A percentile compares a stretch with the other conserved stretches of the same genome.
Conservation (phyloP, 495 filamentous ascomycete species). For the Extremus antarcticus region DNA sequence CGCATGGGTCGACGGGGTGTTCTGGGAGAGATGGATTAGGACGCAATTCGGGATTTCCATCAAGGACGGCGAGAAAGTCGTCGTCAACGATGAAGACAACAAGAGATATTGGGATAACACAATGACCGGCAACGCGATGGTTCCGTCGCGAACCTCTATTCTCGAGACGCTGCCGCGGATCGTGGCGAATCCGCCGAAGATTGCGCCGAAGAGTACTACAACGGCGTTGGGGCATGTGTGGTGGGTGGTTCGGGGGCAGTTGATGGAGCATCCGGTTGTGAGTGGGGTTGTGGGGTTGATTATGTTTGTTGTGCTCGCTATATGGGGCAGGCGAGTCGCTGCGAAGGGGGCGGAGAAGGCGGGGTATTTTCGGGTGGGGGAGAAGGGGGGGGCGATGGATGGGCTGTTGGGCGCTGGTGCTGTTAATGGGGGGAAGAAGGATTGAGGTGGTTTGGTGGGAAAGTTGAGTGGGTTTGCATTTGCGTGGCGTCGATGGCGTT, state of each 20-base stretch:
- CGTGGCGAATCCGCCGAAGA: conserved; percentile 57
- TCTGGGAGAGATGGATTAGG: conserved; percentile 94
- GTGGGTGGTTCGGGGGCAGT: conserved; percentile 48
- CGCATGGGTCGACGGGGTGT: conserved; percentile 96
- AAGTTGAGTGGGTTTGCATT: neutral
- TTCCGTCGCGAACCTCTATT: conserved; percentile 85
- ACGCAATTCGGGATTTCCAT: conserved; percentile 88
- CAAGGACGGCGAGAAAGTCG: conserved; percentile 74
- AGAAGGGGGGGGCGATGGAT: conserved; percentile 63
- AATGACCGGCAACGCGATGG: conserved; percentile 73
- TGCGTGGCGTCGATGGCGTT: neutral
- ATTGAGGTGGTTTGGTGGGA: conserved; percentile 34
- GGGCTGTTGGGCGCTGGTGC: conserved; percentile 49
- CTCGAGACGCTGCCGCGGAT: conserved; percentile 84
- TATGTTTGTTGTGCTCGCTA: conserved; percentile 37
- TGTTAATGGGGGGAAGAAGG: conserved; percentile 57
- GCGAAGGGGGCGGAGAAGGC: conserved; percentile 26
- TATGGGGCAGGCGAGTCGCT: conserved; percentile 34
- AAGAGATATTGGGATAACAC: conserved; percentile 92
- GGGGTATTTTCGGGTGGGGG: conserved; percentile 44
- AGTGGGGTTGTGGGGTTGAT: conserved; percentile 51
- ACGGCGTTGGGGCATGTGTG: conserved; percentile 25
- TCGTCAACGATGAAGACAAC: conserved; percentile 97
- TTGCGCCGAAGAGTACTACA: conserved; percentile 77
- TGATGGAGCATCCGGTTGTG: conserved; percentile 75